These are phyloP conservation scores for Microsporum audouinii DNA, from an alignment of 2,329 filamentous ascomycete species.

Conservation along the genomic window DNA sequence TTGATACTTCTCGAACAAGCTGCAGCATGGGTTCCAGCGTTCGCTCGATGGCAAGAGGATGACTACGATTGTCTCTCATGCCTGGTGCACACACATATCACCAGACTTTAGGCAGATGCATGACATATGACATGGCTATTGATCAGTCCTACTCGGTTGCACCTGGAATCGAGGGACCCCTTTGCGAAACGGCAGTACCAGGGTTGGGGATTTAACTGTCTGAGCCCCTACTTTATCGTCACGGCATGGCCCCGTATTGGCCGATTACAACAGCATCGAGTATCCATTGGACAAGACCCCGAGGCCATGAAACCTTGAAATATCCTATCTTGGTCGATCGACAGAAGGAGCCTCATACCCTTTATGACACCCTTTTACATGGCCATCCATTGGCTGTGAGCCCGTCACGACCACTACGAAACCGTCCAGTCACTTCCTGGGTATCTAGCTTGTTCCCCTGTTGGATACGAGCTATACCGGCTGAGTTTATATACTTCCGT, in stretches of 20 bases:
- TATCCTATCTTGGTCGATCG: background rate
- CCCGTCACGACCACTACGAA: background rate
- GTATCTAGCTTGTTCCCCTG: background rate
- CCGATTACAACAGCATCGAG: background rate
- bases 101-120: background rate
- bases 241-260: background rate
- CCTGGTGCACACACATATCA: background rate
- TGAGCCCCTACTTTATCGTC: background rate
- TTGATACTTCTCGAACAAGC: background rate
- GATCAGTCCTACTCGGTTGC: too few species aligned
- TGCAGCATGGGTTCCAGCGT: background rate
- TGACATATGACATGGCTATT: background rate
- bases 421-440: background rate
- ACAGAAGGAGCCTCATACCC: background rate
- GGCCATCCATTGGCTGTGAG: background rate
- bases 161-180: background rate
- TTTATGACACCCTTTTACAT: background rate
- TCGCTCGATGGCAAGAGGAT: background rate
- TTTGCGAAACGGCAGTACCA: background rate
- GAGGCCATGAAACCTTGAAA: background rate
- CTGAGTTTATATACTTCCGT: too few species aligned
- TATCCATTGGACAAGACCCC: background rate
- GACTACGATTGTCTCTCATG: background rate
- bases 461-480: background rate
- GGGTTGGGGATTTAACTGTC: background rate